Evolutionary conservation across 177 flowering plant species (phyloP).

Genomic region (Telopea speciosissima): DNA sequence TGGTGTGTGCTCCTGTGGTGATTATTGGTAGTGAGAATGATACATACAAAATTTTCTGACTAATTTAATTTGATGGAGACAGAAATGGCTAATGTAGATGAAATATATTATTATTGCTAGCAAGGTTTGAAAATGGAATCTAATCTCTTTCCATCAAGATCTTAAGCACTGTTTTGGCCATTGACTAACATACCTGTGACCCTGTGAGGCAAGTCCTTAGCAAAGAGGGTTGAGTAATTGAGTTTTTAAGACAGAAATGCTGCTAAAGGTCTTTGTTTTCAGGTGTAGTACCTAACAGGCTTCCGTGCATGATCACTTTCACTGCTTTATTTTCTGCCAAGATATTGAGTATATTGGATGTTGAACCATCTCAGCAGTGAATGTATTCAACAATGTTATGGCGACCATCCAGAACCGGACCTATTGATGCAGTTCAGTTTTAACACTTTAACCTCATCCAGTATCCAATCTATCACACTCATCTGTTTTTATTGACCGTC

Average conservation of each 20-base stretch:
- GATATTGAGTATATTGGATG: too few species aligned
- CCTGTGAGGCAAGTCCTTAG: too few species aligned
- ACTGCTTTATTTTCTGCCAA: background rate
- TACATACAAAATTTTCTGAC: background rate
- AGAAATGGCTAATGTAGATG: too few species aligned
- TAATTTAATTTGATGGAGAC: background rate
- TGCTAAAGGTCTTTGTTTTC: background rate
- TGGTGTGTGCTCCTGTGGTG: conserved; percentile 36
- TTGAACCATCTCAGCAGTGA: too few species aligned
- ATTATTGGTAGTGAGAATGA: conserved; percentile 30
- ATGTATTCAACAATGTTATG: too few species aligned
- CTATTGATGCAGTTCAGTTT: too few species aligned
- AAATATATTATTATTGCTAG: background rate
- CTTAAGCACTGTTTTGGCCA: too few species aligned
- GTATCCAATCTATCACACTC: too few species aligned
- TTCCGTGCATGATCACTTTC: background rate
- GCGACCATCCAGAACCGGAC: too few species aligned
- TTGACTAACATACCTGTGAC: too few species aligned
- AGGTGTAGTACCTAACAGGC: background rate
- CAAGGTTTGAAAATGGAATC: background rate
- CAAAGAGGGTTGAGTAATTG: background rate
- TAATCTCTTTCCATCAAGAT: background rate
- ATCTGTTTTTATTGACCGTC: too few species aligned
- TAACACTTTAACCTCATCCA: too few species aligned
- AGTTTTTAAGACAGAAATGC: background rate